Evolutionary conservation across 2,329 filamentous ascomycete genomes (phyloP), one percentile per base, ranked within the genome.

Genomic region (Aschersonia sp.): DNA sequence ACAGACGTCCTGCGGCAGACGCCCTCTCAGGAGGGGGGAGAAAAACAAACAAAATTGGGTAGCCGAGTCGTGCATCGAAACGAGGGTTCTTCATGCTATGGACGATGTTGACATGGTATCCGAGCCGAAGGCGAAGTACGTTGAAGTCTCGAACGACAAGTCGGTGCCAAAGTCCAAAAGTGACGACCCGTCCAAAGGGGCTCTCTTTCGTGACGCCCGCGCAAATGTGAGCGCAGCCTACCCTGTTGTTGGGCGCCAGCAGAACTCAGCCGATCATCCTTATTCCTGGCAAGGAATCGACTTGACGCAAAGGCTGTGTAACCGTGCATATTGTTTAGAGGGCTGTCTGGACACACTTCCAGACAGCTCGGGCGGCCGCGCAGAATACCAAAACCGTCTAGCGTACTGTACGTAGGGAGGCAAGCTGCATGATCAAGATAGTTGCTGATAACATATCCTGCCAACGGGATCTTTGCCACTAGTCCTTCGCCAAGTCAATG

Each of bases 1-100:
- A 22, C 46, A 50, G 45, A 30, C 41, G 46, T 30, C 32, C 42
- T 45, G 48, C 43, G 41, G 22, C 22, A 22, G 22, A 22, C 22
- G 22, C 22, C 22, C 22, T 22, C 11, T 39, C 35, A 9, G 35
- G 35, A 39, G 35, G 35, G 12, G 35, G 12, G 35, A 12, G 35
- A 39, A 9, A 9, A 12, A 12, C 9, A 39, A 12, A 12, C 35
- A 39, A 12, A 22, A 22, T 4, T 22, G 22, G 22, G 22, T 22
- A 22, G 22, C 22, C 22, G 22, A 4, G 22, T 22, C 4, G 22
- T 22, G 22, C 4, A 22, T 22, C 4, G 22, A 22, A 22, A 22
- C 22, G 22, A 22, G 22, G 22, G 22, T 22, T 22, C 22, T 22
- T 4, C 22, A 22, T 22, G 22, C 22, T 22, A 22, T 22, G 22